Conservation (phyloP, 208 protist genomes). For the Crithidia mellificae region DNA sequence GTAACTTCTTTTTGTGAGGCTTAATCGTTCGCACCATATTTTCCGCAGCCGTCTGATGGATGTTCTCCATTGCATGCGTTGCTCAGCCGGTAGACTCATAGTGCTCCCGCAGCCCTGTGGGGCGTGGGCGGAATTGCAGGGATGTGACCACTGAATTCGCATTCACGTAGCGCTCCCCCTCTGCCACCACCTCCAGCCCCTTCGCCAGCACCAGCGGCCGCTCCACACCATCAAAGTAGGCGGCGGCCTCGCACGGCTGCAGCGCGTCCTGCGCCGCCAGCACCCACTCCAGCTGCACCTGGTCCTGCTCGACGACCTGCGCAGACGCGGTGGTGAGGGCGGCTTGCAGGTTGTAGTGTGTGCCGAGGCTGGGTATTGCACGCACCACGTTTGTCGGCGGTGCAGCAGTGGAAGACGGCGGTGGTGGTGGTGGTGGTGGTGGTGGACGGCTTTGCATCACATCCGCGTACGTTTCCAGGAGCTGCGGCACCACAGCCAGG, state of each 20-base stretch:
- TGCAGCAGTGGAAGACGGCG: background rate
- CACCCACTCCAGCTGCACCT: conserved; percentile 25
- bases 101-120: background rate
- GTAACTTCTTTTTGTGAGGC: no score
- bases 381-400: no score
- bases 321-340: background rate
- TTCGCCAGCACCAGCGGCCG: conserved; percentile 50
- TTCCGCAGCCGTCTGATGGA: no score
- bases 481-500: conserved; percentile 27
- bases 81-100: background rate
- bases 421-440: no score
- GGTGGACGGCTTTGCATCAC: conserved; percentile 21
- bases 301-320: conserved; percentile 15
- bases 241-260: conserved; percentile 27
- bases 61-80: no score
- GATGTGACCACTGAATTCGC: conserved; percentile 43
- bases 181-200: conserved; percentile 44
- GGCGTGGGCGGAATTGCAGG: conserved; percentile 41
- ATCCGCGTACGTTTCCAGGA: conserved; percentile 45
- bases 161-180: conserved; percentile 46
- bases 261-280: conserved; percentile 20
- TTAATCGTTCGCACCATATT: no score
- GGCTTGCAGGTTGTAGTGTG: conserved; percentile 5
- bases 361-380: background rate
- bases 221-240: conserved; percentile 46